Evolutionary conservation across 129 eudicot genomes (phyloP).

Genomic region (Helianthus tuberosus): DNA sequence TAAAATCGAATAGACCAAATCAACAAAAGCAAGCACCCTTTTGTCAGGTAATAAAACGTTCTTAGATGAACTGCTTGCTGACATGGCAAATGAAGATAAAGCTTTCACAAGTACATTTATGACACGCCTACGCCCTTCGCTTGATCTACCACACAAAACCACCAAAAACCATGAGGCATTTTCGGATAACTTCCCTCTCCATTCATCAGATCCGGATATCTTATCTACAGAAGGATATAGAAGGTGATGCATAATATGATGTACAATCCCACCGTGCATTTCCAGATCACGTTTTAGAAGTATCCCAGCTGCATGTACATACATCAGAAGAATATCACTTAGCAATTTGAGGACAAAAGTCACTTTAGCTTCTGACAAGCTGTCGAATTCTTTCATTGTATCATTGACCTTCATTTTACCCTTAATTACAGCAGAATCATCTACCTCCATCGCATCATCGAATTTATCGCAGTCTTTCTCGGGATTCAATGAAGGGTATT

Average conservation of each 20-base stretch:
- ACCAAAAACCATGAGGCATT: conserved; percentile 97
- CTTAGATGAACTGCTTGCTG: conserved; percentile 56
- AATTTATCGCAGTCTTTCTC: conserved; percentile 48
- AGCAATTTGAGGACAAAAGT: conserved; percentile 85
- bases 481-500: conserved; percentile 46
- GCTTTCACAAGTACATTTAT: conserved; percentile 92
- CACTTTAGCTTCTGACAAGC: conserved; percentile 70
- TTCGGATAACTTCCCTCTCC: conserved; percentile 85
- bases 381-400: conserved; percentile 50
- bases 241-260: conserved; percentile 79
- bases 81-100: conserved; percentile 56
- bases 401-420: conserved; percentile 93
- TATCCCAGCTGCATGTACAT: conserved; percentile 88
- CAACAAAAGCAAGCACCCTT: conserved; percentile 77
- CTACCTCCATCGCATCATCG: conserved; percentile 78
- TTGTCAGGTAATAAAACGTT: conserved; percentile 71
- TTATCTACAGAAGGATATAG: conserved; percentile 61
- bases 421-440: conserved; percentile 64
- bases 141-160: conserved; percentile 91
- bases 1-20: conserved; percentile 78
- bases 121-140: conserved; percentile 94
- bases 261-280: conserved; percentile 79
- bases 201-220: conserved; percentile 69
- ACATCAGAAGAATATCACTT: conserved; percentile 94
- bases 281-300: conserved; percentile 82